These are phyloP conservation scores for Haematococcus lacustris DNA, from an alignment of 139 green algal species.

Conservation along the genomic window DNA sequence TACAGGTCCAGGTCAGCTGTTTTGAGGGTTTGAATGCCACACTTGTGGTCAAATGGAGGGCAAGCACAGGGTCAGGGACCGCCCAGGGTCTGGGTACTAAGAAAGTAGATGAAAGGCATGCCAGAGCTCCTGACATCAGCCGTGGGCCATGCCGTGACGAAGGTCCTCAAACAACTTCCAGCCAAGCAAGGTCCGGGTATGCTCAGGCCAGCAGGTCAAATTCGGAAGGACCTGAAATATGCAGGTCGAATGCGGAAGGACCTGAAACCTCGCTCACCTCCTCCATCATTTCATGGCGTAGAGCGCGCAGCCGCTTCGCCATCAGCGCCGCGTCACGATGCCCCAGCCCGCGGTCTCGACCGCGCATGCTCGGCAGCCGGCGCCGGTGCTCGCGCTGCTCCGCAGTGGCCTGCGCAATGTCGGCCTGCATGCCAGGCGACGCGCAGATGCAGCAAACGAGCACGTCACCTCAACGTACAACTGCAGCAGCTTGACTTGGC, in stretches of 20 bases:
- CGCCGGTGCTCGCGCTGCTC: constrained; percentile 13
- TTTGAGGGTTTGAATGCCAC: not conserved
- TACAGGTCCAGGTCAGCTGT: not conserved
- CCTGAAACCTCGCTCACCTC: not conserved
- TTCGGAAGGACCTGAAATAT: not conserved
- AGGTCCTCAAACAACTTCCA: not conserved
- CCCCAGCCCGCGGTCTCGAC: constrained; percentile 26
- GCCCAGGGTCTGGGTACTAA: not conserved
- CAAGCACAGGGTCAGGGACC: not conserved
- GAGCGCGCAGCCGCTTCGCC: not conserved
- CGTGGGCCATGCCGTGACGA: not conserved
- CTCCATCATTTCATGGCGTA: not conserved
- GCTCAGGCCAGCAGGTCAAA: not conserved
- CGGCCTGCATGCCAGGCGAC: constrained; percentile 8
- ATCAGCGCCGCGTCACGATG: constrained; percentile 11
- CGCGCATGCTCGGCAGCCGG: constrained; percentile 23
- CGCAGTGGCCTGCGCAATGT: not conserved
- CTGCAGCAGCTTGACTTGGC: too few relatives aligned
- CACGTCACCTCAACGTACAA: too few relatives aligned
- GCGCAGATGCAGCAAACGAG: too few relatives aligned
- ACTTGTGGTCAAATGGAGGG: not conserved
- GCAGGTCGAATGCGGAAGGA: not conserved
- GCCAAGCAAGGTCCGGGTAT: not conserved
- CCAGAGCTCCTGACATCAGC: not conserved
- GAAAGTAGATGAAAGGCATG: not conserved